Evolutionary conservation across 2,329 filamentous ascomycete genomes (phyloP), one percentile per base, ranked within the genome.

Genomic region (Raffaelea albimanens): DNA sequence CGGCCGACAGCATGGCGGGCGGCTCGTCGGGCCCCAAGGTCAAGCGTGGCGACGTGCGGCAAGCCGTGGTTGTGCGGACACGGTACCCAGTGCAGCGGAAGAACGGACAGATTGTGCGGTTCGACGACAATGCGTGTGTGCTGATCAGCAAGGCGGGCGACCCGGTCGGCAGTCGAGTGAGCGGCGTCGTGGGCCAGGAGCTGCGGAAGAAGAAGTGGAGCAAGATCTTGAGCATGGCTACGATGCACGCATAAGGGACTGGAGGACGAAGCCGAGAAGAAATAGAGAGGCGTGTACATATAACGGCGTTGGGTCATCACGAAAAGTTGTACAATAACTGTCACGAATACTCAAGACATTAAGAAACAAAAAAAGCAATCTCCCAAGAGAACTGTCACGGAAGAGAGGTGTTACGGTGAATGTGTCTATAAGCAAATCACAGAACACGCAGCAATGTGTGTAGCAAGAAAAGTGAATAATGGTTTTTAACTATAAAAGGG

Each of bases 51-150:
- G 93, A 98, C 67, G 94, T 98, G 58, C 82, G 91, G 55, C 93
- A 98, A 67, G 93, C 93, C 19, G 88, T 98, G 40, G 82, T 98
- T 22, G 94, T 98, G 50, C 85, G 93, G 54, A 95, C 91, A 34
- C 80, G 73, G 59, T 95, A 97, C 71, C 85, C 90, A 68, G 79
- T 85, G 52, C 87, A 93, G 66, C 78, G 93, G 53, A 80, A 80
- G 29, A 93, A 98, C 70, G 93, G 93, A 45, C 90, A 84, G 61
- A 82, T 93, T 42, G 83, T 98, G 56, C 83, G 83, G 57, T 98
- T 98, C 65, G 93, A 95, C 67, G 93, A 98, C 69, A 98, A 98
- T 67, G 93, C 93, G 43, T 98, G 93, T 64, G 93, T 98, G 41
- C 73, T 98, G 57, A 85, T 98, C 66, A 97, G 94, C 71, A 98